Base-by-base conservation (phyloP, 179 eudicot species). In the Beta macrorhiza region DNA sequence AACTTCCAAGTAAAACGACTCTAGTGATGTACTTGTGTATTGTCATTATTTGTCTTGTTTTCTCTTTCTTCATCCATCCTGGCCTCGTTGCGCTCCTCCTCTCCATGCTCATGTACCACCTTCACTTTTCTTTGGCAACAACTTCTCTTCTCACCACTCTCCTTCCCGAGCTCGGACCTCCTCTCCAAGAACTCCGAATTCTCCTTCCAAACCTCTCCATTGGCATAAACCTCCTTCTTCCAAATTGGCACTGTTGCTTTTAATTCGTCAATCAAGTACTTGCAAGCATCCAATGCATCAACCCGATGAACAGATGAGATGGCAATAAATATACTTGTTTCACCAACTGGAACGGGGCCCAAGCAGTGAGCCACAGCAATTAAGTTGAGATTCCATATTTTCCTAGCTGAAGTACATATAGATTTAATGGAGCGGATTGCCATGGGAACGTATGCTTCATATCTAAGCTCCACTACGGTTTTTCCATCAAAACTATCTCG, bases 161-260 rank as follows among this genome's bases (percentile, higher is more conserved):
- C 62, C 45, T 89, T 81, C 53, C 87, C 92, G 53, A 89, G 87
- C 57, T 89, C 90, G 1, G 80, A 68, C 80, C 87, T 85, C 85
- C 94, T 90, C 79, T 92, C 91, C 47, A 93, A 29, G 79, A 95
- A 95, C 88, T 93, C 98, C 0, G 88, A 86, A 56, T 95, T 95
- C 90, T 95, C 97, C 80, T 95, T 95, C 98, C 98, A 95, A 29
- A 92, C 89, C 87, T 95, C 98, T 44, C 97, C 98, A 55, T 92
- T 89, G 2, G 89, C 84, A 85, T 93, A 92, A 49, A 93, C 95
- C 88, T 93, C 98, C 84, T 92, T 95, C 90, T 93, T 95, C 97
- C 97, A 95, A 19, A 95, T 95, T 0, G 97, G 98, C 64, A 95
- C 97, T 0, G 92, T 81, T 2, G 98, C 97, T 90, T 95, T 95